Conservation (phyloP, 2,329 filamentous ascomycete genomes). For the Fusarium cicatricum region DNA sequence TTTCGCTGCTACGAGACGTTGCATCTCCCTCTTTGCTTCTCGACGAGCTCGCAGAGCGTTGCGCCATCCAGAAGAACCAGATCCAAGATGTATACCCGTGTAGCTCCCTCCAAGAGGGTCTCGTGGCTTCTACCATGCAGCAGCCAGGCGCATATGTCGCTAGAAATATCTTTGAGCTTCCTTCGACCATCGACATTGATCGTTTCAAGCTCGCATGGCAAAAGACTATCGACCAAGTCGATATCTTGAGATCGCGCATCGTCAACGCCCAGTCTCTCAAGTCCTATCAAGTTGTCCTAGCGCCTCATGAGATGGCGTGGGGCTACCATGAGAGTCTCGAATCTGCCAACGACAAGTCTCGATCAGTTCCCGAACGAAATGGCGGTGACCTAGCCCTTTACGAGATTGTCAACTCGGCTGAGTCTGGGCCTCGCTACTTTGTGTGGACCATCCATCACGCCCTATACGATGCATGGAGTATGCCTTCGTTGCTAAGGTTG, state of each 20-base stretch:
- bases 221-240: slow-evolving; percentile 17
- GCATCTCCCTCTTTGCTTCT: slow-evolving; percentile 8
- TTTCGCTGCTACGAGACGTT: slow-evolving; percentile 12
- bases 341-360: background rate
- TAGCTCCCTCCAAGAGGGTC: slow-evolving; percentile 32
- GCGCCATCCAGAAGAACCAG: slow-evolving; percentile 7
- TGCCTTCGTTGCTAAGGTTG: slow-evolving; percentile 23
- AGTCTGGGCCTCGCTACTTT: slow-evolving; percentile 10
- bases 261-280: slow-evolving; percentile 24
- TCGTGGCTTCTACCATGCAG: slow-evolving; percentile 26
- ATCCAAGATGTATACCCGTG: slow-evolving; percentile 30
- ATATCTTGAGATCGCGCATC: slow-evolving; percentile 39
- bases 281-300: slow-evolving; percentile 31
- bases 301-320: slow-evolving; percentile 22
- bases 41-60: slow-evolving; percentile 17
- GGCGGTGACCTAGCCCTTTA: slow-evolving; percentile 23
- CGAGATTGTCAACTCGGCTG: background rate
- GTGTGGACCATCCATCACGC: slow-evolving; percentile 34
- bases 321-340: background rate
- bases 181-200: background rate
- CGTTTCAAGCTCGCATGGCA: slow-evolving; percentile 37
- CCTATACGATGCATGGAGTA: slow-evolving; percentile 38
- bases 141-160: slow-evolving; percentile 34
- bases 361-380: slow-evolving; percentile 16
- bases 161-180: slow-evolving; percentile 28